phyloP scores from a whole-genome alignment of 345 rosid species.

The Mercurialis annua region DNA sequence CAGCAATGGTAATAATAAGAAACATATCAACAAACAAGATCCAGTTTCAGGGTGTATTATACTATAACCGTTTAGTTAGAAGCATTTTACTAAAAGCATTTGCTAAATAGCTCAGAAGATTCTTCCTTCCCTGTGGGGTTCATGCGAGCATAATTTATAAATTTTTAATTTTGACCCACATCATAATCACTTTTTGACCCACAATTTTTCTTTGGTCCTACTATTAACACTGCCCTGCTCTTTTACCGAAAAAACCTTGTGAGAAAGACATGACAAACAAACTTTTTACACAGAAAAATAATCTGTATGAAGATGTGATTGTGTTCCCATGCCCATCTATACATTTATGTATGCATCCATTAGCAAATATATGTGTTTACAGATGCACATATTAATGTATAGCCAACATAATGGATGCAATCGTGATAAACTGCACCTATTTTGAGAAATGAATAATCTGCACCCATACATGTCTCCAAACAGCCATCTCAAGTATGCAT shows the following conservation, averaged over 20 bases:
- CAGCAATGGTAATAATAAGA: not conserved
- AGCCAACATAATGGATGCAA: constrained; percentile 3
- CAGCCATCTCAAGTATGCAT: constrained; percentile 38
- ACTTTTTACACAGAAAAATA: constrained; percentile 7
- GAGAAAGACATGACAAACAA: constrained; percentile 6
- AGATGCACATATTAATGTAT: not conserved
- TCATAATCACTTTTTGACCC: constrained; percentile 7
- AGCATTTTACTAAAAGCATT: constrained; percentile 17
- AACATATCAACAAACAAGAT: not conserved
- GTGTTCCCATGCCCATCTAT: constrained; percentile 1
- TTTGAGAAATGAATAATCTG: constrained; percentile 15
- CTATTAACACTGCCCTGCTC: constrained; percentile 14
- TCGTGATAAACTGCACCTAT: constrained; percentile 1
- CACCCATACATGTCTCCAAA: constrained; percentile 9
- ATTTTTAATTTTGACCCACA: constrained; percentile 9
- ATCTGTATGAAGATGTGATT: constrained; percentile 6
- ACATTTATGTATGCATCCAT: constrained; percentile 9
- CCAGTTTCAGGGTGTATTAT: not conserved
- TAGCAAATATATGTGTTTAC: constrained; percentile 11
- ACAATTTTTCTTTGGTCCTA: constrained; percentile 19
- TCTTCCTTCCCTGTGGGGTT: constrained; percentile 8
- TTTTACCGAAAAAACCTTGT: constrained; percentile 12
- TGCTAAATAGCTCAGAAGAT: constrained; percentile 10
- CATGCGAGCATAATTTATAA: not conserved
- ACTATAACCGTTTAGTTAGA: constrained; percentile 13